phyloP scores from a whole-genome alignment of 306 rosid genomes.

The Rosa chinensis region DNA sequence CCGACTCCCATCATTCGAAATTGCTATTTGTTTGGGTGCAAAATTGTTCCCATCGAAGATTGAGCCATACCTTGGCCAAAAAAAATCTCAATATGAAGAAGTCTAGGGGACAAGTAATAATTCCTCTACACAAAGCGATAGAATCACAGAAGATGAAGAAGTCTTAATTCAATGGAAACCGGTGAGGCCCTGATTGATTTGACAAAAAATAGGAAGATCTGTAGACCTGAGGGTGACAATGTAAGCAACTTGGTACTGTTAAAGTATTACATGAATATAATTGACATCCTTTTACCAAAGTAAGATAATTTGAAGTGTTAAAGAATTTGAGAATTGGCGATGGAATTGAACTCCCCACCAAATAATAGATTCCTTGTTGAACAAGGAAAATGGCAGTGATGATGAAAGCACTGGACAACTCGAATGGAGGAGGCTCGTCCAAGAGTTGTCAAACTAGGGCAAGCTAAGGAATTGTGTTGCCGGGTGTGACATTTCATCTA shows the following conservation, averaged over 20 bases:
- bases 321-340: too few species aligned
- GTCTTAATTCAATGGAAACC: too few species aligned
- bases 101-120: not conserved
- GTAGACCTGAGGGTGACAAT: not conserved
- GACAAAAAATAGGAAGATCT: too few species aligned
- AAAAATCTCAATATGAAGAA: too few species aligned
- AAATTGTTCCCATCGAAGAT: too few species aligned
- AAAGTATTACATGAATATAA: not conserved
- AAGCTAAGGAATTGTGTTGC: not conserved
- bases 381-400: not conserved
- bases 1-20: too few species aligned
- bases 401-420: not conserved
- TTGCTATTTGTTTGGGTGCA: too few species aligned
- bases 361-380: not conserved
- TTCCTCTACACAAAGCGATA: not conserved
- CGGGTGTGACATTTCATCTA: not conserved
- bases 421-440: not conserved
- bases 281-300: not conserved
- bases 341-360: not conserved
- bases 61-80: too few species aligned
- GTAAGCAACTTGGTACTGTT: not conserved
- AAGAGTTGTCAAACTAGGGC: not conserved
- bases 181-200: not conserved
- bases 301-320: too few species aligned
- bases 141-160: too few species aligned